Evolutionary conservation across 2,329 filamentous ascomycete species (phyloP).

Genomic region (Neocucurbitaria cava): DNA sequence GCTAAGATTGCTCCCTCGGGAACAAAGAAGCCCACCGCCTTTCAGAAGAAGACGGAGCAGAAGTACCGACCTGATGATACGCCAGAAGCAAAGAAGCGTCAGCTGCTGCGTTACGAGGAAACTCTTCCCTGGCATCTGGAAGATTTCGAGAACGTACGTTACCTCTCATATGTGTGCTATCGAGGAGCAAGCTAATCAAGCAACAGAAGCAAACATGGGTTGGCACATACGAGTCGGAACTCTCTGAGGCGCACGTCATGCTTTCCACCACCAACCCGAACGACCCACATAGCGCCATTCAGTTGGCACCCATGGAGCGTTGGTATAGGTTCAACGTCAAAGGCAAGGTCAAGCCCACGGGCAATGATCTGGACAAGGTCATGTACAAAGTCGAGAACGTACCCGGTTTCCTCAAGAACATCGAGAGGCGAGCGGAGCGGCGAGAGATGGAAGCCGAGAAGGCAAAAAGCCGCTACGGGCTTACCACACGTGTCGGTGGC

Average conservation of each 20-base stretch:
- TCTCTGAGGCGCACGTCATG: conserved; percentile 82
- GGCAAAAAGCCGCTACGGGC: conserved; percentile 18
- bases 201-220: conserved; percentile 86
- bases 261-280: conserved; percentile 69
- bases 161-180: no score
- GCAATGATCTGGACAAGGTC: conserved; percentile 84
- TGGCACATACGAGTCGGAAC: conserved; percentile 85
- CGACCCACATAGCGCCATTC: conserved; percentile 64
- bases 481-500: conserved; percentile 43
- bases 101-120: conserved; percentile 83
- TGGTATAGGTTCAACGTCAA: conserved; percentile 90
- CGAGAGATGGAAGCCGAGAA: conserved; percentile 51
- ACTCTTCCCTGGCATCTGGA: conserved; percentile 96
- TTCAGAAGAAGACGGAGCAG: conserved; percentile 82
- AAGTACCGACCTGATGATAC: conserved; percentile 82
- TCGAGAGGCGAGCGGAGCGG: conserved; percentile 56
- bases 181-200: no score
- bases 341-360: conserved; percentile 75
- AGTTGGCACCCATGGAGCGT: conserved; percentile 91
- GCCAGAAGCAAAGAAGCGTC: conserved; percentile 72
- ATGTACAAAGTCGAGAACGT: conserved; percentile 80
- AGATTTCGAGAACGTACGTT: conserved; percentile 92
- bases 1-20: conserved; percentile 90
- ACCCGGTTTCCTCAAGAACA: conserved; percentile 73
- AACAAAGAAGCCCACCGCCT: conserved; percentile 69